Percentiles rank a stretch among this genome's conserved stretches.
Evolutionary conservation across 805 yeast genomes (phyloP).

Genomic region (Kockiozyma suomiensis): DNA sequence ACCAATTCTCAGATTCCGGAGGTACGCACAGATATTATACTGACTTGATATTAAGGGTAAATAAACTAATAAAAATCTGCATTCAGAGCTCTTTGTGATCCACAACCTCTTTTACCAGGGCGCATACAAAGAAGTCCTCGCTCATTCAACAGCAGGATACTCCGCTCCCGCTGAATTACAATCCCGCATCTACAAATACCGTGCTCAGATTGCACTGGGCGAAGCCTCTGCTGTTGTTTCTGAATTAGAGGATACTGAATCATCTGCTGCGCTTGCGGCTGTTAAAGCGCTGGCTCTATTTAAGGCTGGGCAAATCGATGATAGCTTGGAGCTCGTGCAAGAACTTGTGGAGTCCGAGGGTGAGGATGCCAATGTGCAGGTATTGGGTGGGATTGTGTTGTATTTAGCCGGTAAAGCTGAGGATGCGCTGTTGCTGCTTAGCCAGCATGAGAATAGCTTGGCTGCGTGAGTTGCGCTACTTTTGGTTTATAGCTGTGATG

Average conservation of each 20-base stretch:
- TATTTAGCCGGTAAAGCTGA: conserved; percentile 48
- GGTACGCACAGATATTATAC: conserved; percentile 28
- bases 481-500: not conserved
- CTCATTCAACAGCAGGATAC: conserved; percentile 37
- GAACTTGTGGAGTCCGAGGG: conserved; percentile 36
- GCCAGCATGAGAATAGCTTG: conserved; percentile 46
- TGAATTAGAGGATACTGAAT: conserved; percentile 38
- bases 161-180: conserved; percentile 34
- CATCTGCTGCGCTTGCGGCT: conserved; percentile 34
- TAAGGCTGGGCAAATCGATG: conserved; percentile 28
- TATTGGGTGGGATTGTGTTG: conserved; percentile 48
- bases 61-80: not conserved
- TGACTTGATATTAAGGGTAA: too few species aligned
- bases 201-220: conserved; percentile 46
- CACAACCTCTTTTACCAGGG: conserved; percentile 49
- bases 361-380: conserved; percentile 43
- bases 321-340: conserved; percentile 27
- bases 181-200: conserved; percentile 42
- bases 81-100: conserved; percentile 41
- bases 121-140: conserved; percentile 43
- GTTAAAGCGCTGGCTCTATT: conserved; percentile 35
- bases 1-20: conserved; percentile 40
- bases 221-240: conserved; percentile 40
- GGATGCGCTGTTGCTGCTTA: conserved; percentile 48
- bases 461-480: conserved; percentile 34